phyloP scores from a whole-genome alignment of 2,329 filamentous ascomycete genomes.

The Fusarium denticulatum region DNA sequence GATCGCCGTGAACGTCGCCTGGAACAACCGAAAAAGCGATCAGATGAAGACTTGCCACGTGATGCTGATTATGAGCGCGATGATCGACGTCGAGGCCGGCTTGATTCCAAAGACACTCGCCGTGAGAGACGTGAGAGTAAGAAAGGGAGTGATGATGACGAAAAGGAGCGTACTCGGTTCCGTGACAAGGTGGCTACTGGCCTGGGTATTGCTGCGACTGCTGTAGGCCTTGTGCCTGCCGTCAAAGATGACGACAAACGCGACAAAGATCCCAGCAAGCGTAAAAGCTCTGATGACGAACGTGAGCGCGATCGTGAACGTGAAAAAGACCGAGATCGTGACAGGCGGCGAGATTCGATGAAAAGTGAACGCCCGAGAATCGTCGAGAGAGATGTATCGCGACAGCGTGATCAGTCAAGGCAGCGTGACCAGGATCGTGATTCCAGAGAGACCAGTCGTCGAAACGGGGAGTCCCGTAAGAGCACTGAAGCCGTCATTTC shows the following conservation, averaged over 20 bases:
- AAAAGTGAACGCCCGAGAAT: conserved; percentile 26
- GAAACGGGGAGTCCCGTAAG: conserved; percentile 52
- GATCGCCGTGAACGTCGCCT: conserved; percentile 54
- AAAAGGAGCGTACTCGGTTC: conserved; percentile 54
- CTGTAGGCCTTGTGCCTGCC: conserved; percentile 55
- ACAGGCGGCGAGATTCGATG: conserved; percentile 35
- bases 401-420: conserved; percentile 35
- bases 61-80: conserved; percentile 45
- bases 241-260: conserved; percentile 54
- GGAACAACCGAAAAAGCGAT: conserved; percentile 45
- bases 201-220: conserved; percentile 59
- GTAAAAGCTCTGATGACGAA: conserved; percentile 48
- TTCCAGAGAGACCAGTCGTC: conserved; percentile 47
- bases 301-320: conserved; percentile 34
- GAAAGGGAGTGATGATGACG: conserved; percentile 48
- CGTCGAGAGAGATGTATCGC: conserved; percentile 28
- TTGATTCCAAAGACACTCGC: conserved; percentile 40
- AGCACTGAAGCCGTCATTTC: conserved; percentile 49
- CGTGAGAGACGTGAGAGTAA: conserved; percentile 47
- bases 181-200: conserved; percentile 61
- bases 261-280: conserved; percentile 44
- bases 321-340: conserved; percentile 27
- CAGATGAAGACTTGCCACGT: conserved; percentile 45
- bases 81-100: conserved; percentile 42
- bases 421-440: conserved; percentile 38